Base-by-base conservation (phyloP, 2,329 filamentous ascomycete genomes). In the Scopulariopsis brevicaulis region DNA sequence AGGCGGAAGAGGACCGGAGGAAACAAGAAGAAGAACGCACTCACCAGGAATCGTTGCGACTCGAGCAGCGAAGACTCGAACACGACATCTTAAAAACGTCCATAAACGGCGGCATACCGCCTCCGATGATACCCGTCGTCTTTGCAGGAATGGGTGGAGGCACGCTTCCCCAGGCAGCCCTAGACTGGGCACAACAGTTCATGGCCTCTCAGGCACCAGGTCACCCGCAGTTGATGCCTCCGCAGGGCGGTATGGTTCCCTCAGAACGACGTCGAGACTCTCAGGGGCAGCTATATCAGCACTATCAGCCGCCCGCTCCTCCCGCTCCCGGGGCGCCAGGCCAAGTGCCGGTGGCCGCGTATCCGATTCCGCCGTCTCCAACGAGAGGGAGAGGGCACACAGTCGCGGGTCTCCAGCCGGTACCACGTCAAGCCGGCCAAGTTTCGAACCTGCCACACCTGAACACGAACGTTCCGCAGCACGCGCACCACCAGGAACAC, bases 21-120 rank as follows among this genome's bases (percentile, higher is more conserved):
- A 84, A 74, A 67, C 87, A 90, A 70, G 87, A 91, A 70, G 86
- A 90, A 70, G 86, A 90, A 70, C 86, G 79, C 64, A 83, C 80
- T 24, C 74, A 75, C 51, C 81, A 83, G 64, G 88, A 90, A 69
- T 74, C 75, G 35, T 71, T 89, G 51, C 83, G 84, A 28, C 71
- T 90, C 35, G 87, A 91, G 70, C 87, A 89, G 70, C 77, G 87
- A 53, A 85, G 79, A 64, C 78, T 89, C 58, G 88, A 91, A 70
- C 81, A 86, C 66, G 84, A 84, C 53, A 90, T 92, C 71, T 71
- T 92, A 59, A 77, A 80, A 58, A 84, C 86, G 24, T 87, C 86
- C 2, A 69, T 91, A 57, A 77, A 79, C 57, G 83, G 84, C 43
- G 87, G 87, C 12, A 83, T 92, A 55, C 87, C 88, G 11, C 86